Base-by-base conservation (phyloP, 495 filamentous ascomycete genomes). In the Melanomma pulvis-pyrius region DNA sequence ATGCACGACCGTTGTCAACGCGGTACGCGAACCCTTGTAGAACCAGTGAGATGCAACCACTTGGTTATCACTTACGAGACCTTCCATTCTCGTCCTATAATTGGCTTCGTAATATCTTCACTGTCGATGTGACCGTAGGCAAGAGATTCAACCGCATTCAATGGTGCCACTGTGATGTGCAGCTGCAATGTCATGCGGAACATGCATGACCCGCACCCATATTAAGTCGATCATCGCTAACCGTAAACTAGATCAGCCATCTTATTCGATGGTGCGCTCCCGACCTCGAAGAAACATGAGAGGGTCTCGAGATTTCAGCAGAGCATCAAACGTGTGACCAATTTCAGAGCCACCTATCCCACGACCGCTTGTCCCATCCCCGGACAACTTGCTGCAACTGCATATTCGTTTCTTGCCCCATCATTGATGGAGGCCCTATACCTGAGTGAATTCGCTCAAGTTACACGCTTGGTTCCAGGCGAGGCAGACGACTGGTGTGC, bases 401-500 rank as follows among this genome's bases (percentile, higher is more conserved):
- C 32, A 8, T 63, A 61, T 32, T 51, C 71, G 13, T 56, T 73
- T 21, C 62, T 73, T 57, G 71, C 68, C 13, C 63, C 71, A 12
- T 30, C 62, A 1, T 17, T 73, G 44, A 59, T 28, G 22, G 71
- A 73, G 26, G 50, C 55, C 15, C 55, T 73, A 19, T 24, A 30
- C 11, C 19, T 25, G 2, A 67, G 52, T 24, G 39, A 65, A 12
- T 73, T 58, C 52, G 53, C 50, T 32, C 17, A 17, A 4, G 24
- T 65, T 22, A 62, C 61, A 11, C 36, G 62, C 17, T 36, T 66
- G 19, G 63, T 73, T 9, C 67, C 71, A 11, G 71, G 71, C 11
- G 71, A 73, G 36, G 71, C 71, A 9, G 71, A 73, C 44, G 59
- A 62, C 30, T 73, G 55, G 59, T 70, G 67, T 59, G 71, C 71